These are phyloP conservation scores for Phaeosphaeriaceae sp. DNA, from an alignment of 2,329 filamentous ascomycete genomes.

Conservation along the genomic window DNA sequence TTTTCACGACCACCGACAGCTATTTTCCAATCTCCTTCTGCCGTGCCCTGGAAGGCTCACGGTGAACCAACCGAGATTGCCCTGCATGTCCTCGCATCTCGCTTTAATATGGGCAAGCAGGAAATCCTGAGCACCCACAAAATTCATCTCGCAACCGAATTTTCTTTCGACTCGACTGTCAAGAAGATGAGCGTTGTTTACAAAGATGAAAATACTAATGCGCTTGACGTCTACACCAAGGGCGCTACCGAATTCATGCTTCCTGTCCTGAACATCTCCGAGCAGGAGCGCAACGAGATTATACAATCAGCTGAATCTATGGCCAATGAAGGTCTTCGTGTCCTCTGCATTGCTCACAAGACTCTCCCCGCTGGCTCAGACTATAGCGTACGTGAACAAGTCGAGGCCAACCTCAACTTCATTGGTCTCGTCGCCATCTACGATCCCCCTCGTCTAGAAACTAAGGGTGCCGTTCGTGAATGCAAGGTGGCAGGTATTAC, in stretches of 20 bases:
- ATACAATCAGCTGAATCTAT: conserved; percentile 41
- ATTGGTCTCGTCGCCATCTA: conserved; percentile 86
- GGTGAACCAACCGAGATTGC: conserved; percentile 50
- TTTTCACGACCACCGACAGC: conserved; percentile 39
- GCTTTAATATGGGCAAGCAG: conserved; percentile 46
- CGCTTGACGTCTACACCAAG: conserved; percentile 47
- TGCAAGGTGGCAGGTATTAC: conserved; percentile 56
- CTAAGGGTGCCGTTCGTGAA: conserved; percentile 61
- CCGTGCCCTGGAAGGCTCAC: conserved; percentile 41
- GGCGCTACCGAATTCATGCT: conserved; percentile 49
- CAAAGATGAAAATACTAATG: conserved; percentile 34
- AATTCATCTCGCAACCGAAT: conserved; percentile 45
- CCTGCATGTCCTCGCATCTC: conserved; percentile 48
- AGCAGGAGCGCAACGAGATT: conserved; percentile 37
- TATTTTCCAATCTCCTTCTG: conserved; percentile 18
- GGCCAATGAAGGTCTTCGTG: conserved; percentile 48
- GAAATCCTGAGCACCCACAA: conserved; percentile 33
- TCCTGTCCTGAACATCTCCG: conserved; percentile 37
- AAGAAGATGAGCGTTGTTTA: conserved; percentile 51
- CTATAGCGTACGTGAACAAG: conserved; percentile 58
- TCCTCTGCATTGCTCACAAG: conserved; percentile 49
- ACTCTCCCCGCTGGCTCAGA: conserved; percentile 32
- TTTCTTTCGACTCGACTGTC: conserved; percentile 49
- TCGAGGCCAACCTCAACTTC: conserved; percentile 74
- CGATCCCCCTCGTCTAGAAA: conserved; percentile 83